Conservation (phyloP, 2,329 filamentous ascomycete genomes). For the Parastagonospora avenae region DNA sequence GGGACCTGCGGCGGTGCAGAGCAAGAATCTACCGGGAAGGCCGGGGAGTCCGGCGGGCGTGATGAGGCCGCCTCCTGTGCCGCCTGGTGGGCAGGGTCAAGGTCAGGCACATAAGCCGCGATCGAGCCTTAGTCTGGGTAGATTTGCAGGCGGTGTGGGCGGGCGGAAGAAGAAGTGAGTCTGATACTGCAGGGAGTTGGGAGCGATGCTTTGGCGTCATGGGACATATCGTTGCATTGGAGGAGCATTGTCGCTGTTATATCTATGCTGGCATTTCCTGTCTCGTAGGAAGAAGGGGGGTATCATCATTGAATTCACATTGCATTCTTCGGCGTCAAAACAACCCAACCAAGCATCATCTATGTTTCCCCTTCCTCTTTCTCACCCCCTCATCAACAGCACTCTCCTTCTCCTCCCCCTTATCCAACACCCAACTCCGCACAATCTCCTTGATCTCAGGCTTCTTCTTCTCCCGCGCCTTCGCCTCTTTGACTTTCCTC, state of each 20-base stretch:
- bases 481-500: conserved; percentile 71
- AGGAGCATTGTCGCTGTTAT: conserved; percentile 9
- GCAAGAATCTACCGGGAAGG: conserved; percentile 24
- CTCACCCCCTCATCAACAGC: conserved; percentile 34
- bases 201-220: conserved; percentile 5
- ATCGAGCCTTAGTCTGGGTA: conserved; percentile 51
- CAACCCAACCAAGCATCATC: conserved; percentile 33
- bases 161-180: conserved; percentile 44
- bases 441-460: conserved; percentile 72
- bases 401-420: conserved; percentile 14
- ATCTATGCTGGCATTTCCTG: background rate
- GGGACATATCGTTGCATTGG: conserved; percentile 27
- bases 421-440: conserved; percentile 69
- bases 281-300: background rate
- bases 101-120: conserved; percentile 42
- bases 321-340: conserved; percentile 7
- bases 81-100: conserved; percentile 15
- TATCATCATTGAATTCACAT: background rate
- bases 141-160: conserved; percentile 51
- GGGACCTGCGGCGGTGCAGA: conserved; percentile 30
- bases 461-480: conserved; percentile 63
- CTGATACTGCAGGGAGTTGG: too few relatives aligned
- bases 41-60: conserved; percentile 29
- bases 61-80: conserved; percentile 25
- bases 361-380: conserved; percentile 52